These are phyloP conservation scores for Phytophthora europaea DNA, from an alignment of 352 stramenopile genomes.

Conservation along the genomic window DNA sequence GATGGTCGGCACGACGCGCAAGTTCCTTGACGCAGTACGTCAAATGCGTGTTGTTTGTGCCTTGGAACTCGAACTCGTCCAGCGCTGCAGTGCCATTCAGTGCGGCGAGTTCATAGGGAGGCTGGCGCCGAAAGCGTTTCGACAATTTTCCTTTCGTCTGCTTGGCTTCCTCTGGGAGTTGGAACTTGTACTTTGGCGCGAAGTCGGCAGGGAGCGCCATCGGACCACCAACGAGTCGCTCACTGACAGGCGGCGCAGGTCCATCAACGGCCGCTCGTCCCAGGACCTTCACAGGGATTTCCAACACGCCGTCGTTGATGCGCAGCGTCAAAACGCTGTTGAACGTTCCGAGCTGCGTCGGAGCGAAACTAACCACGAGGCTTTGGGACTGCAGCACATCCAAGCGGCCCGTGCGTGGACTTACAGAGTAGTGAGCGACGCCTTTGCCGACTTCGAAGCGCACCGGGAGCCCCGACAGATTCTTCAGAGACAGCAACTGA, in stretches of 20 bases:
- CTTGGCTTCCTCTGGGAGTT: slow-evolving; percentile 82
- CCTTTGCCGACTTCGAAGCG: slow-evolving; percentile 70
- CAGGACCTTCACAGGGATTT: slow-evolving; percentile 68
- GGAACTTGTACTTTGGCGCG: slow-evolving; percentile 90
- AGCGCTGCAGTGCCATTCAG: slow-evolving; percentile 77
- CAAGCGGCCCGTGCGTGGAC: slow-evolving; percentile 72
- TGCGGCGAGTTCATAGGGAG: slow-evolving; percentile 70
- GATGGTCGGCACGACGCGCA: slow-evolving; percentile 70
- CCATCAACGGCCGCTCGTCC: slow-evolving; percentile 72
- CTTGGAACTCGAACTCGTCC: slow-evolving; percentile 86
- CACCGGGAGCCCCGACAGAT: slow-evolving; percentile 73
- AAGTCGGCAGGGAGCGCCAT: slow-evolving; percentile 89
- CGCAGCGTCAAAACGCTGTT: slow-evolving; percentile 49
- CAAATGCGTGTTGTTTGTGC: slow-evolving; percentile 87
- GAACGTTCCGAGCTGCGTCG: slow-evolving; percentile 89
- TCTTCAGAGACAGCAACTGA: slow-evolving; percentile 89
- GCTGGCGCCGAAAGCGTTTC: slow-evolving; percentile 61
- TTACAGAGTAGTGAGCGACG: slow-evolving; percentile 78
- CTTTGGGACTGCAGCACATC: slow-evolving; percentile 90
- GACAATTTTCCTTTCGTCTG: slow-evolving; percentile 63
- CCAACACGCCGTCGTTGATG: slow-evolving; percentile 60
- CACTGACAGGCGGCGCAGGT: slow-evolving; percentile 35
- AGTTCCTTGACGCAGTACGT: slow-evolving; percentile 91
- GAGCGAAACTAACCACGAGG: slow-evolving; percentile 91
- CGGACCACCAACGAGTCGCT: slow-evolving; percentile 59